Percentiles rank a stretch among this genome's conserved stretches.
phyloP scores from a whole-genome alignment of 148 eudicot species.

The Camellia japonica region DNA sequence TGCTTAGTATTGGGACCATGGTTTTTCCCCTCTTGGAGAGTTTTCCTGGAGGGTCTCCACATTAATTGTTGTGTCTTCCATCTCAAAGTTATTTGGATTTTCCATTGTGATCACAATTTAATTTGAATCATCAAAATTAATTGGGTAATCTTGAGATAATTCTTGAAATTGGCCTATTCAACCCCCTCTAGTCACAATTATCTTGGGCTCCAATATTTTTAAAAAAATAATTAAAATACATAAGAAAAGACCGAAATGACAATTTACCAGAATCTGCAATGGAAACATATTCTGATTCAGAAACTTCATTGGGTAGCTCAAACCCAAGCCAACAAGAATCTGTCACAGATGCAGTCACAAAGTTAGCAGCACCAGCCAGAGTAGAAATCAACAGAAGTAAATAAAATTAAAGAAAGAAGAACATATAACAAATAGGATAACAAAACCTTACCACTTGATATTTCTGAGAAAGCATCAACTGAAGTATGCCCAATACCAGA shows the following conservation, averaged over 20 bases:
- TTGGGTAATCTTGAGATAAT: too few relatives aligned
- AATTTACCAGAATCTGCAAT: not conserved
- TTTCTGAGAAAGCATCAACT: conserved; percentile 1
- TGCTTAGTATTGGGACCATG: too few relatives aligned
- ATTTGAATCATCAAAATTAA: too few relatives aligned
- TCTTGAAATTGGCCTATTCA: too few relatives aligned
- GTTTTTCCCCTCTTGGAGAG: too few relatives aligned
- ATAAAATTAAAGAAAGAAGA: not conserved
- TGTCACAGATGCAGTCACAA: not conserved
- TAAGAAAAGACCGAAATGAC: not conserved
- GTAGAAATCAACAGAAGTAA: not conserved
- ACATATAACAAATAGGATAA: not conserved
- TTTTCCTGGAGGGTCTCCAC: too few relatives aligned
- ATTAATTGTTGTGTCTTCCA: too few relatives aligned
- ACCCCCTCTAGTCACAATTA: too few relatives aligned
- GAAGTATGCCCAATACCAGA: not conserved
- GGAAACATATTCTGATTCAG: not conserved
- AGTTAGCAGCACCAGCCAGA: not conserved
- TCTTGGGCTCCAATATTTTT: too few relatives aligned
- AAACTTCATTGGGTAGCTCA: not conserved
- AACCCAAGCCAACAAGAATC: not conserved
- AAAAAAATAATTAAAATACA: not conserved
- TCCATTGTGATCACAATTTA: too few relatives aligned
- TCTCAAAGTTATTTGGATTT: too few relatives aligned
- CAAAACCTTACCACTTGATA: conserved; percentile 2